Evolutionary conservation across 2,329 filamentous ascomycete species (phyloP).

Genomic region (Chaetomiaceae sp.): DNA sequence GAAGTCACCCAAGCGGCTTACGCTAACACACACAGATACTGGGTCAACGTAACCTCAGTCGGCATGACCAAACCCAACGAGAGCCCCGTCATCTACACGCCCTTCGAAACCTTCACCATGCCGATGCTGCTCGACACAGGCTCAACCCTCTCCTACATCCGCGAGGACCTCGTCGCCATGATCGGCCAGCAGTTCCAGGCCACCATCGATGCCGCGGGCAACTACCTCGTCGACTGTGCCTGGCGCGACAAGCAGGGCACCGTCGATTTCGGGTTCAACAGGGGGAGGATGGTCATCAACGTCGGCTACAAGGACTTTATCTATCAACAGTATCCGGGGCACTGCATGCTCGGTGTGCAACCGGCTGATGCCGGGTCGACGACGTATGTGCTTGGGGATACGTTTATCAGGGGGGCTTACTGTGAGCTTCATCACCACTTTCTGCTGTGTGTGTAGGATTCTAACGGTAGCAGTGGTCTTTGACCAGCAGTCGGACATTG

Average conservation of each 20-base stretch:
- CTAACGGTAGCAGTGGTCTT: constrained; percentile 33
- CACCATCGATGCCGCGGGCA: constrained; percentile 26
- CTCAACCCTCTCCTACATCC: constrained; percentile 60
- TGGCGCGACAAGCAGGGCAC: constrained; percentile 37
- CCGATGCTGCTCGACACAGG: constrained; percentile 58
- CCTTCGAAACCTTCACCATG: constrained; percentile 32
- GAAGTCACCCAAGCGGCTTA: background rate
- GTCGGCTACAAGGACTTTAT: constrained; percentile 45
- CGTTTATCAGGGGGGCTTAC: constrained; percentile 37
- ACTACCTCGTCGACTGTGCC: constrained; percentile 35
- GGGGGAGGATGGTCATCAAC: constrained; percentile 38
- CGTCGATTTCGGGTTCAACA: constrained; percentile 43
- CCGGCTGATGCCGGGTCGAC: constrained; percentile 30
- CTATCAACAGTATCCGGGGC: constrained; percentile 30
- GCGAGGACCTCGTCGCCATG: constrained; percentile 45
- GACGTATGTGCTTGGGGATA: constrained; percentile 36
- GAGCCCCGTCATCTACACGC: constrained; percentile 27
- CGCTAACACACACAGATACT: constrained; percentile 28
- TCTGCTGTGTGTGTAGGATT: too few relatives aligned
- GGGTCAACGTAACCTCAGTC: constrained; percentile 37
- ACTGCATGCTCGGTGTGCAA: constrained; percentile 36
- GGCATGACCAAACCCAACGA: constrained; percentile 31
- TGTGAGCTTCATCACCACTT: constrained; percentile 25
- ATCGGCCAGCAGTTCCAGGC: constrained; percentile 36
- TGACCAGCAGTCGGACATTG: constrained; percentile 35